These are phyloP conservation scores for Trichoderma polysporum DNA, from an alignment of 2,329 filamentous ascomycete species.

Conservation along the genomic window DNA sequence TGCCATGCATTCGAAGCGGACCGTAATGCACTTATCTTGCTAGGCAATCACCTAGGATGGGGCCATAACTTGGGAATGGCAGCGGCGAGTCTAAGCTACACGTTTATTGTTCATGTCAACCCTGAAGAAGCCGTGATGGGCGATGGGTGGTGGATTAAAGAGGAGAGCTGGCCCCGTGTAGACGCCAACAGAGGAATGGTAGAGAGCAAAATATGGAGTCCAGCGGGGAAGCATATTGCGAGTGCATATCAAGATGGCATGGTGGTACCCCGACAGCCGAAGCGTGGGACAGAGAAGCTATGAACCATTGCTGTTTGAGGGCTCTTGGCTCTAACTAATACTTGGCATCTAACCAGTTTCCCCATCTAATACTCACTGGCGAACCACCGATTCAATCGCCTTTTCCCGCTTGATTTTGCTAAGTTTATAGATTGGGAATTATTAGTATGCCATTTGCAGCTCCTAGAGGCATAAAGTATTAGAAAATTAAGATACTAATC, in stretches of 20 bases:
- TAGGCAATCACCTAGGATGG: slow-evolving; percentile 49
- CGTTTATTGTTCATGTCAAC: slow-evolving; percentile 53
- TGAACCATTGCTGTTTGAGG: too few relatives aligned
- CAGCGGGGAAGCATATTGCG: slow-evolving; percentile 51
- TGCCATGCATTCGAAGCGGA: slow-evolving; percentile 54
- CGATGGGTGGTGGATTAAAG: slow-evolving; percentile 56
- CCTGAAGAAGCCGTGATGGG: slow-evolving; percentile 49
- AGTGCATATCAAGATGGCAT: slow-evolving; percentile 56
- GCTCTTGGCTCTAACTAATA: too few relatives aligned
- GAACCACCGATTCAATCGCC: too few relatives aligned
- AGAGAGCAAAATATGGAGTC: slow-evolving; percentile 54
- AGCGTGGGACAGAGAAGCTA: neutral
- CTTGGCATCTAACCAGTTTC: too few relatives aligned
- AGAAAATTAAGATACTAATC: too few relatives aligned
- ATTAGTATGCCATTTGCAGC: too few relatives aligned
- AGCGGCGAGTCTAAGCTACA: slow-evolving; percentile 50
- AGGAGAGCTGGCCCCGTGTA: slow-evolving; percentile 48
- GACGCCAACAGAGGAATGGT: slow-evolving; percentile 49
- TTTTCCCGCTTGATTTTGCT: too few relatives aligned
- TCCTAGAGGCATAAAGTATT: too few relatives aligned
- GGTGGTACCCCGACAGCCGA: slow-evolving; percentile 31
- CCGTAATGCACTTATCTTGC: slow-evolving; percentile 53
- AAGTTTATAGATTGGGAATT: too few relatives aligned
- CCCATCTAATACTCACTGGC: too few relatives aligned
- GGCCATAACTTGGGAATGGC: slow-evolving; percentile 43